These are phyloP conservation scores for Torulaspora gathmanii DNA, from an alignment of 805 yeast genomes.

Conservation along the genomic window DNA sequence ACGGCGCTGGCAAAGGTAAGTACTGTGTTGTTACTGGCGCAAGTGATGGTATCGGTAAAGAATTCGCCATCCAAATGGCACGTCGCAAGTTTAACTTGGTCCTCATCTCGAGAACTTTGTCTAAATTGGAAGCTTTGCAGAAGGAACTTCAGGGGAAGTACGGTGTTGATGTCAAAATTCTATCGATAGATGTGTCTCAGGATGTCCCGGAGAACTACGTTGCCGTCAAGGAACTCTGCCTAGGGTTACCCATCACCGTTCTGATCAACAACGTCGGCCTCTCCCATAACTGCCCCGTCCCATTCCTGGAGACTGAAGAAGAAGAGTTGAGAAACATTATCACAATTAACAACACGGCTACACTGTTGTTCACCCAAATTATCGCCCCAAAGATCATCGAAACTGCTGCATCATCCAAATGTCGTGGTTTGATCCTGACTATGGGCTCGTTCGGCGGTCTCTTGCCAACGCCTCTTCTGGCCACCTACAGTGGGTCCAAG, in stretches of 20 bases:
- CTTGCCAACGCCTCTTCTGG: constrained; percentile 85
- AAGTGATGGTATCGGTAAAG: constrained; percentile 96
- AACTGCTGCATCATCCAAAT: constrained; percentile 42
- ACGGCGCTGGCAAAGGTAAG: constrained; percentile 65
- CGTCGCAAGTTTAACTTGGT: constrained; percentile 75
- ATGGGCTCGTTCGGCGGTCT: constrained; percentile 98
- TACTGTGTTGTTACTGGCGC: constrained; percentile 99
- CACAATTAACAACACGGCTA: constrained; percentile 78
- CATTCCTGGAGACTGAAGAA: constrained; percentile 74
- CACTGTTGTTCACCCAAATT: constrained; percentile 77
- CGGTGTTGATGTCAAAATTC: constrained; percentile 56
- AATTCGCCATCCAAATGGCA: constrained; percentile 83
- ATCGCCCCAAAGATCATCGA: constrained; percentile 64
- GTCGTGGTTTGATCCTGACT: constrained; percentile 76
- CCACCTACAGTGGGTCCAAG: constrained; percentile 94
- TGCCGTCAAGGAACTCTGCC: constrained; percentile 43
- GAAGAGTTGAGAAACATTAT: constrained; percentile 75
- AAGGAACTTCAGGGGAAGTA: constrained; percentile 56
- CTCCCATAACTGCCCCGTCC: constrained; percentile 92
- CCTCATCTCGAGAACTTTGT: constrained; percentile 75
- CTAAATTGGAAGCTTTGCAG: constrained; percentile 66
- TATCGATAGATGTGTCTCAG: constrained; percentile 74
- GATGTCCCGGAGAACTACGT: constrained; percentile 57
- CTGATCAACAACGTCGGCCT: constrained; percentile 91
- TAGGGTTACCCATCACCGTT: constrained; percentile 59